Base-by-base conservation (phyloP, 1,284 basidiomycete genomes). In the Ganoderma meredithae region DNA sequence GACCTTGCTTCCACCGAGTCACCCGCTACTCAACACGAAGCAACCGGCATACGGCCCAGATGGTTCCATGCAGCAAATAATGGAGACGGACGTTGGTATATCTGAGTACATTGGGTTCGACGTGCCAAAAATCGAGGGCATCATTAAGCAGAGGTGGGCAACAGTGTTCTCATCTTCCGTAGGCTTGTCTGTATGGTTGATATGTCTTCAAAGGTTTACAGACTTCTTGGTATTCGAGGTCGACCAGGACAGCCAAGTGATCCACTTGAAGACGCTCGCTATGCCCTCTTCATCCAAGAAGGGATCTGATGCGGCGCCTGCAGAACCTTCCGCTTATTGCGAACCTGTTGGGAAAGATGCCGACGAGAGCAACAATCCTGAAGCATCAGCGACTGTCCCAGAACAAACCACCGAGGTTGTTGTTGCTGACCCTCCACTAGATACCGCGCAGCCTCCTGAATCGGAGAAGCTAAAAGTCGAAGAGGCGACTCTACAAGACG, bases 151-250 rank as follows among this genome's bases (percentile, higher is more conserved):
- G 81, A 86, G 96, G 96, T 95, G 70, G 69, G 84, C 73, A 6
- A 2, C 12, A 44, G 3, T 22, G 22, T 39, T n/a, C 17, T 15
- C 3, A 12, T 55, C 19, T 39, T 43, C 7, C 41, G 3, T 15
- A 1, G 4, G 62, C 27, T 60, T 47, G 6, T 5, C 64, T 62
- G 61, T 39, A 59, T 59, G 59, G 39, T 40, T 53, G 0, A 25
- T 13, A 13, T 61, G 52, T 61, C 36, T 66, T 53, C 52, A 49
- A 71, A 97, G 96, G 75, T 98, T 98, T 79, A 96, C 96, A 47
- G 96, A 98, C 81, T 98, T 98, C 78, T 77, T 98, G 71, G 96
- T 98, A 33, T 93, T 88, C 76, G 96, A 98, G 81, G 91, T 98
- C 55, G 90, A 94, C 73, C 85, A 90, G 66, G 90, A 94, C 71